Conservation (phyloP, 225 moss, liverwort and hornwort species). For the Ulota crispa region DNA sequence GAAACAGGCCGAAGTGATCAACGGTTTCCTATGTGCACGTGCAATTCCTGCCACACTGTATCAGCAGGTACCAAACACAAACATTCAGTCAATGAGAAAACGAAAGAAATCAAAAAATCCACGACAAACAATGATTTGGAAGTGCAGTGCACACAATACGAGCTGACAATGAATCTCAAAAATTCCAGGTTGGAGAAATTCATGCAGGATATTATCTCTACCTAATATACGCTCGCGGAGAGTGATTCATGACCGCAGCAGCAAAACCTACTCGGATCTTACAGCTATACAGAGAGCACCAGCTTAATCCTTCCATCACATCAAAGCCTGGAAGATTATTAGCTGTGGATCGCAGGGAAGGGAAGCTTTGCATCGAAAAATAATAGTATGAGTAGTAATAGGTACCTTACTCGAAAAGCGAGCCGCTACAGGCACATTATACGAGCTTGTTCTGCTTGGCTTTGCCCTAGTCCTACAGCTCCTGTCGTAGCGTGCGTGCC, state of each 20-base stretch:
- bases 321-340: not conserved
- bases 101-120: not conserved
- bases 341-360: too few species aligned
- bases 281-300: not conserved
- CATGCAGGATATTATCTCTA: not conserved
- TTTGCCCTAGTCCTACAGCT: too few species aligned
- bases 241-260: not conserved
- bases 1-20: constrained; percentile 2
- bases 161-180: not conserved
- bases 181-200: not conserved
- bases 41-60: constrained; percentile 4
- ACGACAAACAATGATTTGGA: not conserved
- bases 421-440: too few species aligned
- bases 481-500: too few species aligned
- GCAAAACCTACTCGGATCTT: constrained; percentile 2
- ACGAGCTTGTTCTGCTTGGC: too few species aligned
- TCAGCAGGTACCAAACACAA: not conserved
- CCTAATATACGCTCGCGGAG: not conserved
- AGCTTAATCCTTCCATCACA: not conserved
- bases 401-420: too few species aligned
- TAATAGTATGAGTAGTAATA: too few species aligned
- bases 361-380: too few species aligned
- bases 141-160: not conserved
- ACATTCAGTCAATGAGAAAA: not conserved
- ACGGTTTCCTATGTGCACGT: not conserved